These are phyloP conservation scores for Mycena indigotica DNA, from an alignment of 768 basidiomycete species.

Conservation along the genomic window DNA sequence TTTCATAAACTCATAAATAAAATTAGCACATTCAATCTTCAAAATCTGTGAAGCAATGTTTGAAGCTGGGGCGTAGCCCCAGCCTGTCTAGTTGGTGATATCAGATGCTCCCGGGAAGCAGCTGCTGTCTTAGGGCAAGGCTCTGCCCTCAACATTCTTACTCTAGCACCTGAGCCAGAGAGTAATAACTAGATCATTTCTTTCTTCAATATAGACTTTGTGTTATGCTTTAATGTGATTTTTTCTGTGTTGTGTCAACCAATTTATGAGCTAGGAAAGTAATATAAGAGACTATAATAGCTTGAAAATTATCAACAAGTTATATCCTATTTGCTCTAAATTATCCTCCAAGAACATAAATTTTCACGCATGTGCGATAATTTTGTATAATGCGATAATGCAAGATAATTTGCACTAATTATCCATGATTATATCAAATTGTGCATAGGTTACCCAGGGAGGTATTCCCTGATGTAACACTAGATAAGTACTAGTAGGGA, in stretches of 20 bases:
- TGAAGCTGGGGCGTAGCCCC: too few species aligned
- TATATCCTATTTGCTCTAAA: not conserved
- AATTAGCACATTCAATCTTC: too few species aligned
- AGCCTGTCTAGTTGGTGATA: too few species aligned
- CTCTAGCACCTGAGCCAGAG: not conserved
- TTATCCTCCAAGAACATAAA: not conserved
- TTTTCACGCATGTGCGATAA: not conserved
- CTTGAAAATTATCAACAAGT: too few species aligned
- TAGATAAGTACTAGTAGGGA: too few species aligned
- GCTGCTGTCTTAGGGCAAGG: not conserved
- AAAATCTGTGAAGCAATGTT: too few species aligned
- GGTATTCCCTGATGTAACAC: not conserved
- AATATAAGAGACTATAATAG: too few species aligned
- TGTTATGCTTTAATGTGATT: not conserved
- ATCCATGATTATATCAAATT: not conserved
- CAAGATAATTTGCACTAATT: not conserved
- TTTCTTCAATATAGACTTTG: not conserved
- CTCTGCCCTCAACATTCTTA: slow-evolving; percentile 1
- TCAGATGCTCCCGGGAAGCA: not conserved
- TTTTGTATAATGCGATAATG: not conserved
- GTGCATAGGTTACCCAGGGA: not conserved
- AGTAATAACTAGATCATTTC: not conserved
- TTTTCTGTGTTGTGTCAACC: not conserved
- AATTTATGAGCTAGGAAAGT: too few species aligned
- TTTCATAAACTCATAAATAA: too few species aligned